These are phyloP conservation scores for Salix exigua DNA, from an alignment of 345 rosid species.

Conservation along the genomic window DNA sequence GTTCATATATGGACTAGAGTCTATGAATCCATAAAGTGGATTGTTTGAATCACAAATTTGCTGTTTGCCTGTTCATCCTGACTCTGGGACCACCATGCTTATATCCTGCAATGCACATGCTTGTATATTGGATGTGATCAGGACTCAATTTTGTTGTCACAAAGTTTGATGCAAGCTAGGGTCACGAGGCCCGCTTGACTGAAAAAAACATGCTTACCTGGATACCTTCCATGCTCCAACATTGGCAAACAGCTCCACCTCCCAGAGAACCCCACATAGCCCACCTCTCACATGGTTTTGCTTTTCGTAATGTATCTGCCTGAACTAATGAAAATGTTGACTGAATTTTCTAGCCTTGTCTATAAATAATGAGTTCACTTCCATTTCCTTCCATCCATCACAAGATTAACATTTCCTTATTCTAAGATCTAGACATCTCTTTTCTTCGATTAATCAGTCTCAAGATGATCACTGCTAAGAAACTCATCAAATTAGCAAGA, in stretches of 20 bases:
- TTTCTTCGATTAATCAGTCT: not conserved
- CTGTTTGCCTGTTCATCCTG: too few species aligned
- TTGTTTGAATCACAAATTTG: too few species aligned
- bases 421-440: not conserved
- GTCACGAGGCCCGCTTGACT: not conserved
- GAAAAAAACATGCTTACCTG: not conserved
- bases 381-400: not conserved
- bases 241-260: not conserved
- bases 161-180: too few species aligned
- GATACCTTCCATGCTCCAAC: not conserved
- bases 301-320: not conserved
- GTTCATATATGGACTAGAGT: too few species aligned
- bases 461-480: conserved; percentile 10
- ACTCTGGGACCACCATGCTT: too few species aligned
- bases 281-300: conserved; percentile 1
- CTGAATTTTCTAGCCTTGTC: not conserved
- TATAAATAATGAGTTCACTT: not conserved
- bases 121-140: too few species aligned
- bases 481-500: conserved; percentile 1
- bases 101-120: too few species aligned
- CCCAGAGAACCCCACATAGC: not conserved
- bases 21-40: too few species aligned
- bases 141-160: too few species aligned
- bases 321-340: not conserved
- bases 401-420: conserved; percentile 1